phyloP scores from a whole-genome alignment of 176 grass and related monocot species.

The Elymus sibiricus region DNA sequence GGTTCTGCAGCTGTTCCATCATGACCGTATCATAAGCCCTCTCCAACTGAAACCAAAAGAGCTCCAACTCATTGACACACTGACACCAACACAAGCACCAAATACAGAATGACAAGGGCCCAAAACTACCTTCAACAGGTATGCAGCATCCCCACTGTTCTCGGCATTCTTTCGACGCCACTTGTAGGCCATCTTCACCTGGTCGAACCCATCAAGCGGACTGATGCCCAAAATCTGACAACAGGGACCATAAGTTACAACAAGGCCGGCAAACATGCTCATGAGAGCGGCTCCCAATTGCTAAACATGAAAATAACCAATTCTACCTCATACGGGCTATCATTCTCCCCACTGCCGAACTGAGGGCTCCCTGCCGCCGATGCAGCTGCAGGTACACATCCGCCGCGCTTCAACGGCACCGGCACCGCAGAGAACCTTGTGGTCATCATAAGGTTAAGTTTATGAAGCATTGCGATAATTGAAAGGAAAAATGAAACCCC shows the following conservation, averaged over 20 bases:
- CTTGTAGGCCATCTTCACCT: constrained; percentile 53
- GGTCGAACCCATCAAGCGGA: constrained; percentile 54
- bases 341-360: constrained; percentile 33
- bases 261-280: neutral
- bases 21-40: constrained; percentile 61
- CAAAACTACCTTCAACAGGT: constrained; percentile 43
- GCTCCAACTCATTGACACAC: neutral
- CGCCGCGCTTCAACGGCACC: neutral
- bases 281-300: neutral
- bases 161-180: constrained; percentile 49
- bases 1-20: constrained; percentile 59
- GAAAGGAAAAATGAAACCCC: neutral
- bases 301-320: neutral
- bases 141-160: constrained; percentile 30
- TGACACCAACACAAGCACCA: neutral
- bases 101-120: neutral
- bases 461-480: neutral
- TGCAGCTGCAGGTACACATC: neutral
- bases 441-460: neutral
- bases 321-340: constrained; percentile 54
- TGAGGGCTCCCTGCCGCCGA: constrained; percentile 35
- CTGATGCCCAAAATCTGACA: constrained; percentile 54
- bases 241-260: neutral
- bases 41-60: constrained; percentile 49
- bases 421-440: constrained; percentile 12